Base-by-base conservation (phyloP, 164 flowering plant species). In the Vitis rotundifolia region DNA sequence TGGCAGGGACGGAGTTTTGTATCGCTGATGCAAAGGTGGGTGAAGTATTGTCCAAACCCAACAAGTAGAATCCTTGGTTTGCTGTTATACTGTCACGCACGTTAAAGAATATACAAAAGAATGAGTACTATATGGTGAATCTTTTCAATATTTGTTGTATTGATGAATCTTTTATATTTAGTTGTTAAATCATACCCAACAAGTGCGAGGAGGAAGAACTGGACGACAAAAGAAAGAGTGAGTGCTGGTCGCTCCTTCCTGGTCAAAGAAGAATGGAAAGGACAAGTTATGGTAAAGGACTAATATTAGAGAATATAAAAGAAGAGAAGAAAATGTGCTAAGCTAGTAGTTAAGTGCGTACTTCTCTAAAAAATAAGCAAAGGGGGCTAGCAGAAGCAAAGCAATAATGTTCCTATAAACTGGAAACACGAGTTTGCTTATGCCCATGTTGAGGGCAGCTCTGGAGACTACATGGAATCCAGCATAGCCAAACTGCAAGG, bases 401-500 rank as follows among this genome's bases (percentile, higher is more conserved):
- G 98, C 98, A 10, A 96, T 91, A 80, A 96, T 85, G 87, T 96
- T 96, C 66, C 99, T 76, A 59, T 96, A 96, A 62, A 96, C 97
- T 7, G 91, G 91, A 79, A 88, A 96, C 6, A 96, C 99, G 50
- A 96, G 78, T 68, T 90, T 96, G 89, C 97, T 91, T 8, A 96
- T 84, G 62, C 99, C 98, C 98, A 93, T 93, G 75, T 93, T 93
- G 62, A 95, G 99, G 59, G 99, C 99, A 66, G 89, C 89, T 62
- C 99, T 80, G 2, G 99, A 96, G 50, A 96, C 99, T 0, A 96
- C 95, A 77, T 96, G 99, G 71, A 96, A 96, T 6, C 99, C 99
- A 1, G 98, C 99, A 66, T 95, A 95, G 6, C 99, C 99, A 77
- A 95, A 95, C 89, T 95, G 99, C 90, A 95, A 79, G 87, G 98